Evolutionary conservation across 352 stramenopile species (phyloP).

Genomic region (Pythium myriotylum): DNA sequence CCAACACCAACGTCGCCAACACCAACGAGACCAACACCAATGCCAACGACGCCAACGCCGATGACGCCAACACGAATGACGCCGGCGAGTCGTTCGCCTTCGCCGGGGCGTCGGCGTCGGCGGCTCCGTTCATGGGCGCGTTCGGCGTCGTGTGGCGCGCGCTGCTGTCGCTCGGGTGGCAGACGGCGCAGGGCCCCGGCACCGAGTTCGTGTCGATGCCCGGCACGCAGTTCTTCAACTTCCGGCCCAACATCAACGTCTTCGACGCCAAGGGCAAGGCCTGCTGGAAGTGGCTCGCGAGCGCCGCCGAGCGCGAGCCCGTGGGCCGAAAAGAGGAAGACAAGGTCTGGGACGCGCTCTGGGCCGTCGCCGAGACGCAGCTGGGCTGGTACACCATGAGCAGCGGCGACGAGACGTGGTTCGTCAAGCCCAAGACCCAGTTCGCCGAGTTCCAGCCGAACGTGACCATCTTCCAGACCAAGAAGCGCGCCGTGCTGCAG

Average conservation of each 20-base stretch:
- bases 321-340: constrained; percentile 23
- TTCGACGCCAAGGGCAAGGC: constrained; percentile 80
- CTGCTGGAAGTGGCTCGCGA: constrained; percentile 77
- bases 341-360: constrained; percentile 66
- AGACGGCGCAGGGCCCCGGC: constrained; percentile 58
- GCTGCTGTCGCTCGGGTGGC: constrained; percentile 59
- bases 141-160: constrained; percentile 50
- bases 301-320: constrained; percentile 31
- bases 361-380: constrained; percentile 56
- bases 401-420: constrained; percentile 71
- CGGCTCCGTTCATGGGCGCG: constrained; percentile 46
- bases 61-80: background rate
- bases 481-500: constrained; percentile 72
- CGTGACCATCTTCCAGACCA: constrained; percentile 81
- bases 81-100: constrained; percentile 11
- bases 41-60: constrained; percentile 6
- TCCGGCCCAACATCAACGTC: constrained; percentile 82
- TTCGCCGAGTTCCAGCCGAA: constrained; percentile 76
- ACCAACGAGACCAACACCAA: constrained; percentile 3
- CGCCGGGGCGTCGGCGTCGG: constrained; percentile 26
- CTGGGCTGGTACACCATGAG: constrained; percentile 79
- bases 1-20: constrained; percentile 4
- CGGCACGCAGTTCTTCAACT: constrained; percentile 80
- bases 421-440: constrained; percentile 68
- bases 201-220: constrained; percentile 79